Percentiles rank a stretch among this genome's conserved stretches.
phyloP scores from a whole-genome alignment of 179 eudicot species.

The Corrigiola litoralis region DNA sequence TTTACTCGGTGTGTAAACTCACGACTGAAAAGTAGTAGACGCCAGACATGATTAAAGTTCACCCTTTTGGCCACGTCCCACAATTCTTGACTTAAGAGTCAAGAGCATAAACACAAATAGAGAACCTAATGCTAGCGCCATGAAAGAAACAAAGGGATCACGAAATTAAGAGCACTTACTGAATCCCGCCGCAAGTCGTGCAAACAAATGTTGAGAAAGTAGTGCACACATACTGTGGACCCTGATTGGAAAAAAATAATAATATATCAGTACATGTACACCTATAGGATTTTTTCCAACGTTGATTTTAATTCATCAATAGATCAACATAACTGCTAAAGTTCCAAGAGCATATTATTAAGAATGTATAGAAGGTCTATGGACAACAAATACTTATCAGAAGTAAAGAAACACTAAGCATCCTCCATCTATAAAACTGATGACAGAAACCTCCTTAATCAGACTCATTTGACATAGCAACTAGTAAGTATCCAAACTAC shows the following conservation, averaged over 20 bases:
- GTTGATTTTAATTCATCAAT: neutral
- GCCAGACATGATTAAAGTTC: neutral
- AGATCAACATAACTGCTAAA: neutral
- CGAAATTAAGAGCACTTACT: constrained; percentile 32
- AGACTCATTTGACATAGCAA: too few relatives aligned
- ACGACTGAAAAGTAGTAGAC: constrained; percentile 53
- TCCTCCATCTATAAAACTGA: neutral
- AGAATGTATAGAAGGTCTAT: neutral
- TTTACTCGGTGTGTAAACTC: constrained; percentile 98
- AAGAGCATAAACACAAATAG: neutral
- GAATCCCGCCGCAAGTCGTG: constrained; percentile 49
- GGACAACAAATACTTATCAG: neutral
- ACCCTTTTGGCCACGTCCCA: neutral
- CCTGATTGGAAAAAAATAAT: constrained; percentile 24
- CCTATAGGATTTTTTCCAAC: too few relatives aligned
- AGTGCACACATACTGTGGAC: constrained; percentile 48
- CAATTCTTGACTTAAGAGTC: neutral
- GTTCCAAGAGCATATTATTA: neutral
- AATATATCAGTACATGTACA: constrained; percentile 1
- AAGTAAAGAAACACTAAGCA: neutral
- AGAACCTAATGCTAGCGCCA: constrained; percentile 5
- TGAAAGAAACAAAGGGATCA: neutral
- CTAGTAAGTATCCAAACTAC: too few relatives aligned
- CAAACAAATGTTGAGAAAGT: constrained; percentile 49
- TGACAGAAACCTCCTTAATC: neutral